These are phyloP conservation scores for Eucalyptus shirleyi DNA, from an alignment of 345 rosid genomes.

Conservation along the genomic window DNA sequence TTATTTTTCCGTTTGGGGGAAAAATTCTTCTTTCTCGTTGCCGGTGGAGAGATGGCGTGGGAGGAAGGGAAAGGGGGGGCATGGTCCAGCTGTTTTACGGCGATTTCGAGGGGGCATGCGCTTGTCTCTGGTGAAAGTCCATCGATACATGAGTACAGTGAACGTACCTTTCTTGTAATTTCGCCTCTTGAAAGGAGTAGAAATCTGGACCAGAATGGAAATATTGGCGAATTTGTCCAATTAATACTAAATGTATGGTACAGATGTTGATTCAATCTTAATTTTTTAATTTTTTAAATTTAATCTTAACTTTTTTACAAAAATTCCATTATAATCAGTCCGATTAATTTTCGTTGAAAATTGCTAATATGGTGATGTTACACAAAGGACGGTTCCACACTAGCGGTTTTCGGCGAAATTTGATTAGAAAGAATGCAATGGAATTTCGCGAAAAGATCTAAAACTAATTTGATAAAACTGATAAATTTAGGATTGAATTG, in stretches of 20 bases:
- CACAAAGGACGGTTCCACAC: not conserved
- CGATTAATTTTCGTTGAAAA: no score
- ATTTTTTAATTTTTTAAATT: not conserved
- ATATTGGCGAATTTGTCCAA: not conserved
- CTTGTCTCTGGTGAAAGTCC: not conserved
- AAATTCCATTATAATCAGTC: rapidly evolving
- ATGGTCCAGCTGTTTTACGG: not conserved
- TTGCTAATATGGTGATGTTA: not conserved
- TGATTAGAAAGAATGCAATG: not conserved
- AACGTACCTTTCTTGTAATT: not conserved
- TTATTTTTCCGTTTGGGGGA: not conserved
- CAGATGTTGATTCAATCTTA: not conserved
- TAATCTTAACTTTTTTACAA: no score
- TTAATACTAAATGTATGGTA: no score
- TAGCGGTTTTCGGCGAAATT: not conserved
- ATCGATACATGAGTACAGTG: not conserved
- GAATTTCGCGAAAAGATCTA: rapidly evolving
- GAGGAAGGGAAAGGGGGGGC: not conserved
- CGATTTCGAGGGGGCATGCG: not conserved
- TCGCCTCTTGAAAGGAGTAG: not conserved
- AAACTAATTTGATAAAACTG: not conserved
- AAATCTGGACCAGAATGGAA: not conserved
- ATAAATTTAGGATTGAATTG: not conserved
- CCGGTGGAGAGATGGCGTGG: not conserved
- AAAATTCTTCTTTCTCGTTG: not conserved